These are phyloP conservation scores for Wickerhamomyces silvicola DNA, from an alignment of 805 yeast genomes.

Conservation along the genomic window DNA sequence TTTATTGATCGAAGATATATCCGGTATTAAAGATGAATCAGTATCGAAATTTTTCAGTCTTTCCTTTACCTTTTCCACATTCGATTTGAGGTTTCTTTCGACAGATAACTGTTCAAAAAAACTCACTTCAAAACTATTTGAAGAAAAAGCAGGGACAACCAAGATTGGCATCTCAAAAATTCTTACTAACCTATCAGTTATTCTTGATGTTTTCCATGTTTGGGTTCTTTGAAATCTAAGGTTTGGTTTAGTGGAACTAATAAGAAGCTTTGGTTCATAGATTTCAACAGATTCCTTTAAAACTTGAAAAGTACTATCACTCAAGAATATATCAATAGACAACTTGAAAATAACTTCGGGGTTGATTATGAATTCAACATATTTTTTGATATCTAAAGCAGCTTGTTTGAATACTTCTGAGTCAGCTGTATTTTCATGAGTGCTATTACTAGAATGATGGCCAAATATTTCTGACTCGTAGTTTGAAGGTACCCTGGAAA, in stretches of 20 bases:
- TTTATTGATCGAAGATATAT: no score
- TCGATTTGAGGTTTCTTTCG: conserved; percentile 4
- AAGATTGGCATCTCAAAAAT: conserved; percentile 62
- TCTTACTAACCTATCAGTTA: conserved; percentile 59
- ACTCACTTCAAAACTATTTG: conserved; percentile 43
- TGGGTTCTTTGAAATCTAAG: conserved; percentile 38
- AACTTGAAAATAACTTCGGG: conserved; percentile 42
- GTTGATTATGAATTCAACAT: conserved; percentile 39
- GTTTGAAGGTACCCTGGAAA: conserved; percentile 39
- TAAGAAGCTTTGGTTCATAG: conserved; percentile 54
- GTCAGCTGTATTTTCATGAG: conserved; percentile 1
- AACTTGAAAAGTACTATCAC: conserved; percentile 44
- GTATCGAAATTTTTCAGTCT: conserved; percentile 6
- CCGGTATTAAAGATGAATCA: no score
- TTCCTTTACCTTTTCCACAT: conserved; percentile 5
- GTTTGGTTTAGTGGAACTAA: conserved; percentile 48
- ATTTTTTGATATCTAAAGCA: conserved; percentile 23
- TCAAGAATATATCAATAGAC: conserved; percentile 56
- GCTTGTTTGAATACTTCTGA: conserved; percentile 2
- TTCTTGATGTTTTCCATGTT: conserved; percentile 55
- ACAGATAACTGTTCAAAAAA: conserved; percentile 31
- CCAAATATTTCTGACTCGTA: conserved; percentile 3
- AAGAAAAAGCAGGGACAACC: conserved; percentile 55
- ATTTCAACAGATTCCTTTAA: conserved; percentile 53
- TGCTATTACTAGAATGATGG: conserved; percentile 1